Base-by-base conservation (phyloP, 192 early-diverging fungal species). In the Rhizophlyctis rosea region DNA sequence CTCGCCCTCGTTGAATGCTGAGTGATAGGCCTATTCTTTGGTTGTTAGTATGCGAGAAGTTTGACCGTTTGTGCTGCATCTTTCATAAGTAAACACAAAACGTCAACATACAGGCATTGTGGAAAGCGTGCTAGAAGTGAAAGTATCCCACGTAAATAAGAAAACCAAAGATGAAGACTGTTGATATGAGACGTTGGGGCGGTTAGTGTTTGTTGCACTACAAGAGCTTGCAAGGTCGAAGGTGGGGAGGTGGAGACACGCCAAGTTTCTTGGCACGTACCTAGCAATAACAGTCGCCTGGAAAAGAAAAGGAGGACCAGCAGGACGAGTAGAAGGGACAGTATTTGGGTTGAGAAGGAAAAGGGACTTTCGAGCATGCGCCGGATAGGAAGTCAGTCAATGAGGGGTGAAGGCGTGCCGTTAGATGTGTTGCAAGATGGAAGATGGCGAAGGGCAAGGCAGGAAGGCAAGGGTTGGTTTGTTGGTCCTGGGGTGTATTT, bases 21-120 rank as follows among this genome's bases (percentile, higher is more conserved):
- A 94, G 73, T 96, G 92, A 73, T 93, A 96, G 64, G 89, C 94
- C 90, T 82, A 14, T 24, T 14, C 25, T 27, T 47, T 29, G 50
- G 50, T 11, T 25, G 18, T 7, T 18, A 18, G 18, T 18, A 13
- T 44, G 39, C 39, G 18, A 18, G 39, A 7, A 7, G 9, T 13
- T 7, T 44, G 39, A 13, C 9, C 39, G 39, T 44, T 7, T 18
- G 18, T 7, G 7, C 18, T 18, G 18, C 7, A 18, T 7, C 23
- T n/a, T n/a, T n/a, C n/a, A n/a, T n/a, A n/a, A n/a, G n/a, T n/a
- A n/a, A n/a, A n/a, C n/a, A n/a, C n/a, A n/a, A n/a, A n/a, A n/a
- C n/a, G n/a, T n/a, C n/a, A n/a, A n/a, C n/a, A n/a, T n/a, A n/a
- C n/a, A n/a, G n/a, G n/a, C n/a, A n/a, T n/a, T n/a, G n/a, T n/a